Evolutionary conservation across 2,329 filamentous ascomycete genomes (phyloP).

Genomic region (Arachnopeziza araneosa): DNA sequence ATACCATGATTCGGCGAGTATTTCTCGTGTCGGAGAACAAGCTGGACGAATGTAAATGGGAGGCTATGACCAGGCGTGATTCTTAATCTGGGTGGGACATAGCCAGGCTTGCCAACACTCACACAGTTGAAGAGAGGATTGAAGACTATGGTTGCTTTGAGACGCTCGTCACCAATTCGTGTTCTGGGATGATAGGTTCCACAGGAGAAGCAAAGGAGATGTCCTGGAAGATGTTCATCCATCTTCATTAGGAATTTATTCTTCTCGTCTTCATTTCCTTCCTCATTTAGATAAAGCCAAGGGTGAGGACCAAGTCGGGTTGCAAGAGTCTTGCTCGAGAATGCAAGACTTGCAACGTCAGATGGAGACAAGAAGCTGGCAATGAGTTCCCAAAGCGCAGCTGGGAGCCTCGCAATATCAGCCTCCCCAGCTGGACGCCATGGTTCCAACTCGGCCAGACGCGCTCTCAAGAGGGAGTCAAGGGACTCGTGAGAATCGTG

Average conservation of each 20-base stretch:
- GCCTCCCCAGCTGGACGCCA: constrained; percentile 33
- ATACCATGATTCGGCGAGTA: constrained; percentile 45
- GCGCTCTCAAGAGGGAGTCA: background rate
- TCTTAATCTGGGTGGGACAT: constrained; percentile 43
- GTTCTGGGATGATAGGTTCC: constrained; percentile 48
- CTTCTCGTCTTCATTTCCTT: constrained; percentile 40
- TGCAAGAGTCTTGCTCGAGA: constrained; percentile 43
- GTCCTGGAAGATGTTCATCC: constrained; percentile 45
- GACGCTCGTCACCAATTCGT: constrained; percentile 45
- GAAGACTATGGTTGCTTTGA: constrained; percentile 46
- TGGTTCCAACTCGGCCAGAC: constrained; percentile 1
- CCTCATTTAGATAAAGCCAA: constrained; percentile 35
- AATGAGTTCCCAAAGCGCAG: constrained; percentile 41
- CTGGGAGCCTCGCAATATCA: constrained; percentile 40
- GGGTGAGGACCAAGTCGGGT: constrained; percentile 36
- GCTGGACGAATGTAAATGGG: constrained; percentile 53
- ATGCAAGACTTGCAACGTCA: constrained; percentile 44
- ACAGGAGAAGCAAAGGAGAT: constrained; percentile 56
- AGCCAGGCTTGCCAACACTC: constrained; percentile 42
- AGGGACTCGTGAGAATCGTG: constrained; percentile 26
- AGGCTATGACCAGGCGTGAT: constrained; percentile 50
- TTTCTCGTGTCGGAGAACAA: constrained; percentile 45
- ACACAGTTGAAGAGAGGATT: constrained; percentile 54
- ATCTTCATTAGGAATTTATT: constrained; percentile 46
- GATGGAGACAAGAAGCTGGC: constrained; percentile 36